These are phyloP conservation scores for Fusarium proliferatum DNA, from an alignment of 2,329 filamentous ascomycete genomes.

Conservation along the genomic window DNA sequence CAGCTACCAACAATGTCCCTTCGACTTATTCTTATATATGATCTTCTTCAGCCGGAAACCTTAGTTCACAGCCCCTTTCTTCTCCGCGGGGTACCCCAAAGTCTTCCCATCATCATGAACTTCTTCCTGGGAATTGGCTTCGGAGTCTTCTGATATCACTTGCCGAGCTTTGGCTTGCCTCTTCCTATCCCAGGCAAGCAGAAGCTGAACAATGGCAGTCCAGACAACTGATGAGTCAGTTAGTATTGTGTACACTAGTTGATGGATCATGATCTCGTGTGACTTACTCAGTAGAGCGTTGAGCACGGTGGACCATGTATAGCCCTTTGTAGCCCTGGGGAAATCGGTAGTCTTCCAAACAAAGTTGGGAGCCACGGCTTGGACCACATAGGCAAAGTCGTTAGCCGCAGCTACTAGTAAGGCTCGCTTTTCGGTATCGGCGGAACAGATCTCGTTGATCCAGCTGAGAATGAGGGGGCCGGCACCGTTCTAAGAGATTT, in stretches of 20 bases:
- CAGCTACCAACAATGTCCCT: too few species aligned
- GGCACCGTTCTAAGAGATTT: background rate
- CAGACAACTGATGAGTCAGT: background rate
- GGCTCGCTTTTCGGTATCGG: conserved; percentile 38
- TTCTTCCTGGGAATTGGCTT: background rate
- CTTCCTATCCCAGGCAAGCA: background rate
- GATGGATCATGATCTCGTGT: fast-evolving
- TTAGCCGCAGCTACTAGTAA: conserved; percentile 25
- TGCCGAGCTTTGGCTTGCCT: background rate
- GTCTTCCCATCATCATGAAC: background rate
- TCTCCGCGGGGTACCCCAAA: background rate
- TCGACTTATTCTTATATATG: too few species aligned
- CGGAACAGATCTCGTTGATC: conserved; percentile 39
- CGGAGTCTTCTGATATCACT: background rate
- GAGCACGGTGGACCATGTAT: background rate
- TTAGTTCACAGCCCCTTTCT: too few species aligned
- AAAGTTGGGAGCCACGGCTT: conserved; percentile 25
- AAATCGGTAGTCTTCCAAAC: conserved; percentile 7
- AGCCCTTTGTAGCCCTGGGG: background rate
- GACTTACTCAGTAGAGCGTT: conserved; percentile 6
- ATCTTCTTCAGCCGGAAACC: too few species aligned
- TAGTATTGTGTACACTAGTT: fast-evolving
- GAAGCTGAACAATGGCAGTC: background rate
- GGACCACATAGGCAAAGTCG: conserved; percentile 31
- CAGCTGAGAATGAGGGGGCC: conserved; percentile 39